Evolutionary conservation across 768 basidiomycete genomes (phyloP).

Genomic region (Panellus pusillus): DNA sequence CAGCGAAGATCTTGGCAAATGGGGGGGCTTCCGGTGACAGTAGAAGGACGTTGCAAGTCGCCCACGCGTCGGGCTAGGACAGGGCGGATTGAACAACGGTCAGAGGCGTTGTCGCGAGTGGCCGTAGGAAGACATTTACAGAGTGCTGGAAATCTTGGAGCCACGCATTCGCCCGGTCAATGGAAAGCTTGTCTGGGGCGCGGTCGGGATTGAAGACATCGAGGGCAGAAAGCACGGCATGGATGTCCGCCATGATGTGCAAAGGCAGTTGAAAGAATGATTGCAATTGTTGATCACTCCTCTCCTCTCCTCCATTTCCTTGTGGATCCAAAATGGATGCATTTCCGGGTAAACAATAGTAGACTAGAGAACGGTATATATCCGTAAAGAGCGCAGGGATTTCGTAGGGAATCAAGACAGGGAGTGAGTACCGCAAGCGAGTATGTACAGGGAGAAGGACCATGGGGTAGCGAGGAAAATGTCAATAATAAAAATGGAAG

Average conservation of each 20-base stretch:
- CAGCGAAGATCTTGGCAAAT: slow-evolving; percentile 89
- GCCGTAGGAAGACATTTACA: slow-evolving; percentile 83
- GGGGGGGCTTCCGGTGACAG: slow-evolving; percentile 73
- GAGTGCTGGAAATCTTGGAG: slow-evolving; percentile 99
- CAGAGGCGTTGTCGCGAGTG: slow-evolving; percentile 64
- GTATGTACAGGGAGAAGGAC: slow-evolving; percentile 39
- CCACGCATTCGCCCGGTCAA: slow-evolving; percentile 91
- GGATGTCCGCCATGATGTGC: slow-evolving; percentile 65
- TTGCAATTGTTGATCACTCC: slow-evolving; percentile 5
- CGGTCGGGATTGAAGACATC: slow-evolving; percentile 64
- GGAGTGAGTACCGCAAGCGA: slow-evolving; percentile 39
- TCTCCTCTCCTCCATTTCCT: too few species aligned
- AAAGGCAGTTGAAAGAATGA: slow-evolving; percentile 25
- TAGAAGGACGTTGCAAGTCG: slow-evolving; percentile 89
- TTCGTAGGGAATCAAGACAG: slow-evolving; percentile 52
- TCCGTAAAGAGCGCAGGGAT: slow-evolving; percentile 63
- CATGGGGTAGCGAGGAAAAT: slow-evolving; percentile 27
- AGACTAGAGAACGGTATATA: slow-evolving; percentile 45
- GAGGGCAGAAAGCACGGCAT: slow-evolving; percentile 72
- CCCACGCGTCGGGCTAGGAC: slow-evolving; percentile 94
- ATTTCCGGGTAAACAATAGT: slow-evolving; percentile 41
- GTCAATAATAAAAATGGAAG: slow-evolving; percentile 31
- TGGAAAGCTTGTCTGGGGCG: slow-evolving; percentile 78
- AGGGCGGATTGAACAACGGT: slow-evolving; percentile 59
- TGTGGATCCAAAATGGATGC: slow-evolving; percentile 36